These are phyloP conservation scores for Paracorniculantispora psalliotae DNA, from an alignment of 2,329 filamentous ascomycete species.

Conservation along the genomic window DNA sequence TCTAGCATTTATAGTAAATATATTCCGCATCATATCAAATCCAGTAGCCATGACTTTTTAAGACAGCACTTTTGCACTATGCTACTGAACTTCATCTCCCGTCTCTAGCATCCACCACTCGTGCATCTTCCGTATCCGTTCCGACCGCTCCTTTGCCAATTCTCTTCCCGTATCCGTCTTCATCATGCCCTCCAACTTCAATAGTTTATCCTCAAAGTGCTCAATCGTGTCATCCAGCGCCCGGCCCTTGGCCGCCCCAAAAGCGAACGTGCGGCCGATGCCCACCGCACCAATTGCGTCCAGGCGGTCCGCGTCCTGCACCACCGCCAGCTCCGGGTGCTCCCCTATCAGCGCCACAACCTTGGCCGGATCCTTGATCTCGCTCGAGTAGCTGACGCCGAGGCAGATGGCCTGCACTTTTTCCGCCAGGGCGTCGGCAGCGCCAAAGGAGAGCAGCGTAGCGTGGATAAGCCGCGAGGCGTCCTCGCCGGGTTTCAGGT, in stretches of 20 bases:
- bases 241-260: constrained; percentile 58
- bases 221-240: constrained; percentile 61
- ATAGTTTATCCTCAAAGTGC: constrained; percentile 74
- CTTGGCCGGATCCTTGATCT: constrained; percentile 55
- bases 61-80: background rate
- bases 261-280: constrained; percentile 62
- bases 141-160: constrained; percentile 50
- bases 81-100: constrained; percentile 12
- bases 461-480: constrained; percentile 49
- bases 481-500: constrained; percentile 55
- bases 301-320: constrained; percentile 90
- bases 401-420: constrained; percentile 68
- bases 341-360: constrained; percentile 57
- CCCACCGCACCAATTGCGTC: constrained; percentile 87
- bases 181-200: constrained; percentile 60
- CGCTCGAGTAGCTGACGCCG: constrained; percentile 73
- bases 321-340: constrained; percentile 63
- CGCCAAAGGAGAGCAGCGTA: constrained; percentile 53
- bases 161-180: constrained; percentile 53
- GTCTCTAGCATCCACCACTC: constrained; percentile 56
- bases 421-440: constrained; percentile 51
- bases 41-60: too few relatives aligned
- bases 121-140: constrained; percentile 47
- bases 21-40: too few relatives aligned
- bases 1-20: too few relatives aligned